phyloP scores from a whole-genome alignment of 2,329 filamentous ascomycete genomes.

The Fusarium nurragi region DNA sequence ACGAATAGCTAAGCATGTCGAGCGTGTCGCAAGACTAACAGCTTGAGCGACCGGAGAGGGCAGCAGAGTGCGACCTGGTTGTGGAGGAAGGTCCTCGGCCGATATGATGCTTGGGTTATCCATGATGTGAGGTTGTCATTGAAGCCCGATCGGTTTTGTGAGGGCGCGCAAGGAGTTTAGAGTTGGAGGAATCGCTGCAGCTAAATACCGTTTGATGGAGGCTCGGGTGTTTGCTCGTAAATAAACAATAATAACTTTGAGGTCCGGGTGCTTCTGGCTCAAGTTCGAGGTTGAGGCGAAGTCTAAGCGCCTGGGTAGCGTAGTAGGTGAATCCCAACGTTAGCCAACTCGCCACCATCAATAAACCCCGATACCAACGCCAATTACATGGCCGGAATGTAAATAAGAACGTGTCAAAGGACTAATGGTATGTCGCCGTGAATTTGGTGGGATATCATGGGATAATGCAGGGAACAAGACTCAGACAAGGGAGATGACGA shows the following conservation, averaged over 20 bases:
- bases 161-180: neutral
- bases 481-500: conserved; percentile 26
- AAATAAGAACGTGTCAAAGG: conserved; percentile 39
- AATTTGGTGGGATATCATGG: conserved; percentile 14
- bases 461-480: conserved; percentile 15
- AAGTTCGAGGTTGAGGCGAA: conserved; percentile 6
- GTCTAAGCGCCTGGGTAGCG: conserved; percentile 7
- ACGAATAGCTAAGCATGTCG: conserved; percentile 66
- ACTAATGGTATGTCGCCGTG: conserved; percentile 33
- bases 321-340: neutral
- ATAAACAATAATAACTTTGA: neutral
- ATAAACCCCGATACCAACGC: conserved; percentile 3
- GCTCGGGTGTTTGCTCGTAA: neutral
- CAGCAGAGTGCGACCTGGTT: conserved; percentile 60
- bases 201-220: neutral
- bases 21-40: conserved; percentile 69
- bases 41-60: conserved; percentile 66
- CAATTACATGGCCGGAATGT: conserved; percentile 32
- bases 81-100: conserved; percentile 32
- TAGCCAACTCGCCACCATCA: conserved; percentile 13
- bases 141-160: conserved; percentile 6
- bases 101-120: conserved; percentile 29
- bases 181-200: neutral
- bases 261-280: neutral
- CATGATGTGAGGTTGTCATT: conserved; percentile 31